Conservation (phyloP, 805 yeast species). For the Wickerhamomyces pijperi region DNA sequence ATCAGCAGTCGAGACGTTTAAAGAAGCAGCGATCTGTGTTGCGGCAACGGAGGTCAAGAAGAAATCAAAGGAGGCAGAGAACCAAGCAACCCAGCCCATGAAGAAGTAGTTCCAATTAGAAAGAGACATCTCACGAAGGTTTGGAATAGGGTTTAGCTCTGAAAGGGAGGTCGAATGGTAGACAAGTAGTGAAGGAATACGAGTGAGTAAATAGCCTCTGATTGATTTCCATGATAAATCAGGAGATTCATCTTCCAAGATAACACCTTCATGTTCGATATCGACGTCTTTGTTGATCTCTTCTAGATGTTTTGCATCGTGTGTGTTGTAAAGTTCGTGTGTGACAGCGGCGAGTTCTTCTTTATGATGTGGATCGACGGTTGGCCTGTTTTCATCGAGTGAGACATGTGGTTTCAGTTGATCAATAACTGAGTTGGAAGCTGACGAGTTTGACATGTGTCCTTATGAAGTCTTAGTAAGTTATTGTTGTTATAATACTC, state of each 20-base stretch:
- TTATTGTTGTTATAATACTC: too few species aligned
- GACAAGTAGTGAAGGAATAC: constrained; percentile 17
- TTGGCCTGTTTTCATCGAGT: too few species aligned
- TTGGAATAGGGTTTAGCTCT: constrained; percentile 32
- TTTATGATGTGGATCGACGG: too few species aligned
- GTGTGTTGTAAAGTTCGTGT: too few species aligned
- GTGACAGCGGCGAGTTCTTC: too few species aligned
- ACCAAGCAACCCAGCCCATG: constrained; percentile 56
- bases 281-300: constrained; percentile 5
- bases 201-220: constrained; percentile 11
- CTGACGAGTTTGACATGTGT: too few species aligned
- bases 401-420: too few species aligned
- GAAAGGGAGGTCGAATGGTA: constrained; percentile 13
- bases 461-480: too few species aligned
- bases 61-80: constrained; percentile 65
- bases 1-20: constrained; percentile 33
- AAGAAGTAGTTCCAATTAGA: constrained; percentile 46
- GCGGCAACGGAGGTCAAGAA: constrained; percentile 53
- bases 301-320: neutral
- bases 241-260: constrained; percentile 2
- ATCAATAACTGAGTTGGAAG: too few species aligned
- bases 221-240: constrained; percentile 7
- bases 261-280: neutral
- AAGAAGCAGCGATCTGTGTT: constrained; percentile 36
- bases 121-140: constrained; percentile 24